Percentiles rank a stretch among this genome's conserved stretches.
These are phyloP conservation scores for Pythium rishiriense DNA, from an alignment of 352 stramenopile species.

Conservation along the genomic window DNA sequence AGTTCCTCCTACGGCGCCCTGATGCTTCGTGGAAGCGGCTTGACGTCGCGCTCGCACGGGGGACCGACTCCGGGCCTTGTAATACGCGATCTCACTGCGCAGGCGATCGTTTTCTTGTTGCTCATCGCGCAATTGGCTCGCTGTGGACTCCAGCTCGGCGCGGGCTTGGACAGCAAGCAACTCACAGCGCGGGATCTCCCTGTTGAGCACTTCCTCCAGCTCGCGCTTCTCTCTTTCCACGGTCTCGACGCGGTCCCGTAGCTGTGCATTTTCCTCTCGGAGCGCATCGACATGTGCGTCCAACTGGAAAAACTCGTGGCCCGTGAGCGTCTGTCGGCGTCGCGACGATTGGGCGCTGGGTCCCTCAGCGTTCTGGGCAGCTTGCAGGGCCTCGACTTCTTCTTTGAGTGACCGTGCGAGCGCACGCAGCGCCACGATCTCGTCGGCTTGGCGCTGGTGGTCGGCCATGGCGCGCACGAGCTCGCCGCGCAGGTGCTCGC, in stretches of 20 bases:
- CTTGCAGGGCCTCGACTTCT: conserved; percentile 50
- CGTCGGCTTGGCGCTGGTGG: conserved; percentile 55
- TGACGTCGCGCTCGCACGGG: conserved; percentile 6
- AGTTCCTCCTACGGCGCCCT: not conserved
- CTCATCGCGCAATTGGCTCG: conserved; percentile 27
- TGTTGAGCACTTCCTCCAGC: conserved; percentile 16
- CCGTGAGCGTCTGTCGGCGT: not conserved
- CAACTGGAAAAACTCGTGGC: conserved; percentile 51
- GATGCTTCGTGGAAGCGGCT: not conserved
- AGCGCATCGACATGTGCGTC: conserved; percentile 51
- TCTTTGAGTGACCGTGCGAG: conserved; percentile 54
- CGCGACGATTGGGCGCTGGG: not conserved
- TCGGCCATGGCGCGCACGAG: conserved; percentile 45
- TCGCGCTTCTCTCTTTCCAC: conserved; percentile 14
- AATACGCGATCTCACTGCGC: conserved; percentile 20
- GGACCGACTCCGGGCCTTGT: conserved; percentile 19
- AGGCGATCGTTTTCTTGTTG: conserved; percentile 26
- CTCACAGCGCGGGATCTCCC: conserved; percentile 24
- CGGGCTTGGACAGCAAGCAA: conserved; percentile 20
- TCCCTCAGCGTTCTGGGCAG: not conserved
- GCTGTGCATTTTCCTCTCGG: conserved; percentile 35
- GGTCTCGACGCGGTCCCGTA: conserved; percentile 29
- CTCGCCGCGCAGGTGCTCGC: conserved; percentile 44
- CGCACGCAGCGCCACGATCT: conserved; percentile 57
- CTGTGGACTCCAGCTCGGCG: conserved; percentile 21